Evolutionary conservation across 2,329 filamentous ascomycete genomes (phyloP), one percentile per base, ranked within the genome.

Genomic region (Neonectria ditissima): DNA sequence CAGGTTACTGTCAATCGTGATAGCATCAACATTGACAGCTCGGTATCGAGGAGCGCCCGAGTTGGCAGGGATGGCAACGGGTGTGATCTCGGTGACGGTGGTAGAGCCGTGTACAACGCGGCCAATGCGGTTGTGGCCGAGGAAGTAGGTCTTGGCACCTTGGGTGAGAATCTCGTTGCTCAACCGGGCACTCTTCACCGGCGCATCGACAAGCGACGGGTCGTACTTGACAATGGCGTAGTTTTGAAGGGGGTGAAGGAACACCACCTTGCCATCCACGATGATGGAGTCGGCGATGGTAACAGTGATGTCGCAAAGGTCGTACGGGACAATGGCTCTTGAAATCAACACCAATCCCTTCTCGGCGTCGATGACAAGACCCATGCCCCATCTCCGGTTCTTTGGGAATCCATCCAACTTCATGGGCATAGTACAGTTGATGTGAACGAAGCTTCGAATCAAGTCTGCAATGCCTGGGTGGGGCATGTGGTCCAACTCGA

Each of bases 381-480:
- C 96, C 84, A 97, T 97, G 1, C 96, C 96, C 81, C 94, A 96
- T 80, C 97, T 96, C 52, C 94, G 87, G 69, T 96, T 93, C 78
- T 96, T 93, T 6, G 96, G 97, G 77, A 97, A 99, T n/a, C 96
- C 96, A 77, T 99, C 96, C 10, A 99, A 86, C 83, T 98, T 98
- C 66, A 99, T 83, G 0, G 96, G 96, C 91, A 99, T 95, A 24
- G 91, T 92, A 73, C 94, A 97, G 68, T 92, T 91, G 59, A 99
- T 92, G 41, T 96, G 91, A 26, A 99, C 95, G 76, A 99, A 98
- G 76, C 94, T 97, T 69, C 92, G 91, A 41, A 99, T 92, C 66
- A 99, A 88, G 69, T 97, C 93, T 2, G 94, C 94, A n/a, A 96
- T 94, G 18, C 93, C 92, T 24, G 93, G 90, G 76, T 97, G 91